Evolutionary conservation across 768 basidiomycete genomes (phyloP), one percentile per base, ranked within the genome.

Genomic region (Piloderma croceum): DNA sequence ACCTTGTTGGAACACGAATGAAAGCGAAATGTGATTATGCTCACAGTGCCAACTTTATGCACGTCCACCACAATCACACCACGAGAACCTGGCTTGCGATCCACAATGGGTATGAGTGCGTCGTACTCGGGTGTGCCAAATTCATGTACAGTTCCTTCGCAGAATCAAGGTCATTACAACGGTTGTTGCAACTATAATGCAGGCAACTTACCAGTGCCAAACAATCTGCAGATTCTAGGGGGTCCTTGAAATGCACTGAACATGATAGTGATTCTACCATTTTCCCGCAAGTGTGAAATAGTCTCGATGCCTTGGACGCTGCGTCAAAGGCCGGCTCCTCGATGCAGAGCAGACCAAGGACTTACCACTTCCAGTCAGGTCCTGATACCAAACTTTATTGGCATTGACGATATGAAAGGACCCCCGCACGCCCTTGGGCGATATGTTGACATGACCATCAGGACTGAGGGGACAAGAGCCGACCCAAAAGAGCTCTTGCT

Each of bases 401-500:
- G 69, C 57, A 41, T 74, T 63, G 12, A 71, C 64, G 45, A 83
- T 53, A 49, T 80, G 80, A 51, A 87, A 83, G 3, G 73, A 74
- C 6, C 75, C 75, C 44, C 69, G 60, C 20, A 71, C 62, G 33
- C 77, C 79, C 49, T 85, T 85, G 0, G 83, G 81, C 0, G 79
- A 83, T 19, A 85, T 55, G 48, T 85, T 85, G 34, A 87, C 69
- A 37, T 79, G 77, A 0, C 79, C 82, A 9, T 74, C 68, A 0
- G 52, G 54, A 7, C 60, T 63, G 15, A 83, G 70, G 10, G 83
- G 81, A 0, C 80, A 77, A 2, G 78, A 74, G 0, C 78, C 81
- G 9, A 87, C 81, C 76, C 79, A 85, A 55, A 84, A 85, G 43
- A 84, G 63, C 39, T 82, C 69, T 56, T 85, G 82, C 43, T 71